Conservation (phyloP, 352 stramenopile genomes). For the Pythium scleroteichum region DNA sequence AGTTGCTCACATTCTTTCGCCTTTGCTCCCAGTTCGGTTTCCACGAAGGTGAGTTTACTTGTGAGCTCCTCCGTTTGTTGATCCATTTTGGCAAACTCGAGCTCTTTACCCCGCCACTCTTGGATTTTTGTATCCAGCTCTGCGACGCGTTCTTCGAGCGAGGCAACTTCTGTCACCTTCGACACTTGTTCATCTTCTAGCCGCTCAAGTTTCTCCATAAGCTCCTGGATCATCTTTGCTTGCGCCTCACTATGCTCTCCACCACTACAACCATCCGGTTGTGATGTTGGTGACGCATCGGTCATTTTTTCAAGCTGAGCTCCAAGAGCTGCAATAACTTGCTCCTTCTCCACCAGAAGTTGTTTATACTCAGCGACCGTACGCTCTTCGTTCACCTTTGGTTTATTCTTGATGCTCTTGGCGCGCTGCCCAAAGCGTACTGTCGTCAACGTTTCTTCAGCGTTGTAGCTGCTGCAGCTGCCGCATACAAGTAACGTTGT, state of each 20-base stretch:
- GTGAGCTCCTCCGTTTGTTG: conserved; percentile 53
- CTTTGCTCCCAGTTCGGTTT: conserved; percentile 55
- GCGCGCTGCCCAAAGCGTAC: conserved; percentile 75
- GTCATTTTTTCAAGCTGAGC: conserved; percentile 25
- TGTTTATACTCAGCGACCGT: conserved; percentile 76
- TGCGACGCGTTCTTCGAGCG: conserved; percentile 53
- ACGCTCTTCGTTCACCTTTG: conserved; percentile 89
- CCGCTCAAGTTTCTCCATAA: conserved; percentile 51
- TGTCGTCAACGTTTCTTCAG: conserved; percentile 72
- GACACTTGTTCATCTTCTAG: conserved; percentile 64
- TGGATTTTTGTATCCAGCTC: conserved; percentile 50
- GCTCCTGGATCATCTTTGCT: conserved; percentile 29
- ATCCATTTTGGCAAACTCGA: conserved; percentile 37
- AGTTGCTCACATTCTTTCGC: conserved; percentile 50
- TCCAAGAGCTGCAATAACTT: conserved; percentile 48
- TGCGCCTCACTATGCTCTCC: background rate
- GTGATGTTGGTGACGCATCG: background rate
- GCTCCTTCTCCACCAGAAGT: conserved; percentile 58
- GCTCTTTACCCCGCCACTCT: conserved; percentile 39
- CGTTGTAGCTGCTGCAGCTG: conserved; percentile 65
- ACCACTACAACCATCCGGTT: background rate
- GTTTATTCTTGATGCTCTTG: conserved; percentile 82
- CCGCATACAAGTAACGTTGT: conserved; percentile 74
- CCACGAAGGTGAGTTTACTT: conserved; percentile 49
- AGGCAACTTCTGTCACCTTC: conserved; percentile 51